Base-by-base conservation (phyloP, 2,329 filamentous ascomycete genomes). In the Curvularia lunata region DNA sequence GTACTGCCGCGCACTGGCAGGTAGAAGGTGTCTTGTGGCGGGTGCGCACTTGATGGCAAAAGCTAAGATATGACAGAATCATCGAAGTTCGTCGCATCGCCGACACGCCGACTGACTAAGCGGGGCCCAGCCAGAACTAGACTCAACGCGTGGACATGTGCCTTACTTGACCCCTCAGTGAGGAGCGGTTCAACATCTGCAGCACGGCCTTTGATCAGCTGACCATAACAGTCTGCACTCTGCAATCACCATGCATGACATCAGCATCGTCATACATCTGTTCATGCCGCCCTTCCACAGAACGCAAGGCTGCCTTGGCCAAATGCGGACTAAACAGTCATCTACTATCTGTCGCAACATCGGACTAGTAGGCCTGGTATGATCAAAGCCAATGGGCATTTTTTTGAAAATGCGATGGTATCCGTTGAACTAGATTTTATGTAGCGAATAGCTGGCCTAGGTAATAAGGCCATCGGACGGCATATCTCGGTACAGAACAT, bases 1-100 rank as follows among this genome's bases (percentile, higher is more conserved):
- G 45, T 53, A 43, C 41, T 43, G 62, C 69, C 67, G 66, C 68
- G 63, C 62, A 61, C 58, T 38, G 58, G 55, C 23, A 52, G 51
- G 41, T 49, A 40, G 41, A 40, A 50, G 54, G 42, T 54, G 42
- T 50, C 38, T 45, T 45, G 62, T 59, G 55, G 61, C 62, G 59
- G 59, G 55, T 57, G 53, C 57, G 56, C 51, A 41, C 47, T 49
- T 58, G 56, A 64, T 64, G 61, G 58, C 56, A 55, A 62, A 62
- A 58, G 58, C 58, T 58, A 57, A 47, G 51, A 58, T 48, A 61
- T 61, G 58, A 61, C 51, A 61, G 58, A 52, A 61, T 61, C 58
- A 61, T 61, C 49, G 55, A 61, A 58, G 55, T 63, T 50, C 46
- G 32, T 46, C 51, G 46, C 46, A 54, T 54, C 42, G 45, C 61